Evolutionary conservation across 2,329 filamentous ascomycete species (phyloP), one percentile per base, ranked within the genome.

Genomic region (Fusarium scirpi): DNA sequence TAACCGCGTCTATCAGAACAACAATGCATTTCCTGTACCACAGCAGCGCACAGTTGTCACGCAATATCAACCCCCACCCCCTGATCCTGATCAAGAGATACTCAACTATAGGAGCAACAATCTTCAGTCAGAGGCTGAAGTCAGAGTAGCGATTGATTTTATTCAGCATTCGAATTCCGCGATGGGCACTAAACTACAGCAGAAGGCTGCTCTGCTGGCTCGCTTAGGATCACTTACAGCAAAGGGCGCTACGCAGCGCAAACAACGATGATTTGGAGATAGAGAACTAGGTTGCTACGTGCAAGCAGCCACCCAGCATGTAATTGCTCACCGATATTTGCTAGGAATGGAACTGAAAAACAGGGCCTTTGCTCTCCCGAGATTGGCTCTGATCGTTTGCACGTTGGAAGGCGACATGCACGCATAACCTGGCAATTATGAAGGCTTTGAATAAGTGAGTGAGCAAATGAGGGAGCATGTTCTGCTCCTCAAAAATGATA

Each of bases 141-240:
- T 94, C 18, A 83, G 86, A 57, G 80, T 86, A 22, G 91, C 93
- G 84, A 80, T 94, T 18, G 85, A 88, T 58, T 85, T 87, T 1
- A 78, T 94, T 24, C 88, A 88, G 24, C 77, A 68, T 64, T 74
- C 76, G 27, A 44, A 59, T 47, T 46, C 62, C 57, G 71, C 65
- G 44, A 51, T 58, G 62, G 58, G 66, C 24, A 58, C 65, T 29
- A 77, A 68, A 58, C 54, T 67, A 52, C 59, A 65, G 25, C 69
- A 76, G 48, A 70, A 62, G 45, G 57, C 68, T 10, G 53, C 56
- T 8, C 68, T 78, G 46, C 65, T 76, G 10, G 43, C 53, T 44
- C 73, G 59, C 32, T 57, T 78, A 46, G 60, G 60, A 24, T 61
- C 65, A 45, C 46, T 76, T 30, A 66, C 48, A 29, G 59, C 43